These are phyloP conservation scores for Fusarium sambucinum DNA, from an alignment of 2,329 filamentous ascomycete genomes.

Conservation along the genomic window DNA sequence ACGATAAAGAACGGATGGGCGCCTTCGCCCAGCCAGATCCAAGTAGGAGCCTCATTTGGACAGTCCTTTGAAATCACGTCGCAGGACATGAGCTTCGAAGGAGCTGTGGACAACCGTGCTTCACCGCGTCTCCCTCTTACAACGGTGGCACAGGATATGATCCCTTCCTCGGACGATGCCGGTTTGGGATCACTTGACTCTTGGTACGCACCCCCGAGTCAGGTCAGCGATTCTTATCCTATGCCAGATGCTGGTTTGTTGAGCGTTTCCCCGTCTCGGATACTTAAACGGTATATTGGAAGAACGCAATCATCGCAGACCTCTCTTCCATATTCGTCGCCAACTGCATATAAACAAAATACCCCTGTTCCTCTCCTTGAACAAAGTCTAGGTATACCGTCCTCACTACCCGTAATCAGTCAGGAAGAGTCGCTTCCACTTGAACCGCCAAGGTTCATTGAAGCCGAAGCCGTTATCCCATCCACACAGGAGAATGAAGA, in stretches of 20 bases:
- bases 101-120: constrained; percentile 59
- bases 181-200: constrained; percentile 49
- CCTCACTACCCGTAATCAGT: constrained; percentile 42
- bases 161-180: constrained; percentile 19
- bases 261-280: constrained; percentile 60
- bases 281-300: constrained; percentile 64
- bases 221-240: constrained; percentile 67
- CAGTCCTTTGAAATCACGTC: constrained; percentile 50
- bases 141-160: background rate
- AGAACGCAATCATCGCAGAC: constrained; percentile 42
- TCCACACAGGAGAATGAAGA: constrained; percentile 38
- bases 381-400: constrained; percentile 37
- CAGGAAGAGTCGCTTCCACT: constrained; percentile 20
- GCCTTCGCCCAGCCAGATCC: constrained; percentile 25
- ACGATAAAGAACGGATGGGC: constrained; percentile 2
- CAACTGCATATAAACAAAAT: constrained; percentile 14
- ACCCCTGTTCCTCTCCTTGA: background rate
- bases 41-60: constrained; percentile 29
- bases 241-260: constrained; percentile 50
- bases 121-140: constrained; percentile 48
- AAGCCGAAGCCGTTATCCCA: constrained; percentile 40
- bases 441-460: constrained; percentile 3
- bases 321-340: constrained; percentile 38
- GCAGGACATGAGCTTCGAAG: constrained; percentile 59
- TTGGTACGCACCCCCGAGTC: constrained; percentile 61